Conservation (phyloP, 805 yeast species). For the Candida coquimbonensis region DNA sequence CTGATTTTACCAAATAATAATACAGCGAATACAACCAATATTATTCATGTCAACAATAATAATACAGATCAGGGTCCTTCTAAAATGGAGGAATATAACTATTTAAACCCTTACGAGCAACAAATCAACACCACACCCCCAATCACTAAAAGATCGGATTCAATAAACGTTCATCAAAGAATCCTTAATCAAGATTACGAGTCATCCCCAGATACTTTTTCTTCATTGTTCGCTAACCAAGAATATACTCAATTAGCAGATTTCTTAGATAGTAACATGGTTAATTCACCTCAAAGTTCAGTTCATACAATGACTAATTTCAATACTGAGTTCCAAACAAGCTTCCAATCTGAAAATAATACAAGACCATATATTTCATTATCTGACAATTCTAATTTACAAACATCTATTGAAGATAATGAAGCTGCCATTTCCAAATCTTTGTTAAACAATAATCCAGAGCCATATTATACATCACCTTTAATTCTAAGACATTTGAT, state of each 20-base stretch:
- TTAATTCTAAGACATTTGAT: slow-evolving; percentile 49
- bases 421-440: slow-evolving; percentile 10
- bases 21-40: no score
- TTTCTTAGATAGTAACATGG: slow-evolving; percentile 23
- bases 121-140: no score
- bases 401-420: neutral
- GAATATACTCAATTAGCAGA: slow-evolving; percentile 36
- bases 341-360: slow-evolving; percentile 23
- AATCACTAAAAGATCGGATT: neutral
- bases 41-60: neutral
- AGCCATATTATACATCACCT: slow-evolving; percentile 47
- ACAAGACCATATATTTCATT: slow-evolving; percentile 24
- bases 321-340: slow-evolving; percentile 22
- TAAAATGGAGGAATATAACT: neutral
- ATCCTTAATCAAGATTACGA: slow-evolving; percentile 7
- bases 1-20: neutral
- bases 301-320: slow-evolving; percentile 7
- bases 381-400: slow-evolving; percentile 20
- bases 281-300: slow-evolving; percentile 16
- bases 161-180: slow-evolving; percentile 1
- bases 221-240: slow-evolving; percentile 31
- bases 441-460: slow-evolving; percentile 6
- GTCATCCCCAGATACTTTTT: slow-evolving; percentile 22
- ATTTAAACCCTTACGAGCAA: neutral
- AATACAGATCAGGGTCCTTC: neutral